Evolutionary conservation across 1,284 basidiomycete genomes (phyloP).

Genomic region (Abortiporus biennis): DNA sequence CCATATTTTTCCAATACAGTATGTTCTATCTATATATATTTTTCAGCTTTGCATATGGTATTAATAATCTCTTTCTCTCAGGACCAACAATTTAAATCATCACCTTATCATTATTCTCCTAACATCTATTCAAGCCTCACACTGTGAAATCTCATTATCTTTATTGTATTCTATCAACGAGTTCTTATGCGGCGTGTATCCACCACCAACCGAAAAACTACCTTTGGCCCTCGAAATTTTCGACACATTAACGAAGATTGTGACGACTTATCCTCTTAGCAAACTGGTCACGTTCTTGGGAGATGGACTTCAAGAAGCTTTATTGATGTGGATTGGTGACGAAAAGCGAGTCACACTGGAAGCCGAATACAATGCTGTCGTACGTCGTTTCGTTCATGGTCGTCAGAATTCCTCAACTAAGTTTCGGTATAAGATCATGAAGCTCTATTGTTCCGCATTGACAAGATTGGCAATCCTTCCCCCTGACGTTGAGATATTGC

Average conservation of each 20-base stretch:
- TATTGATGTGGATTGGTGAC: conserved; percentile 50
- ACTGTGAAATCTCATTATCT: no score
- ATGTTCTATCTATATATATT: not conserved
- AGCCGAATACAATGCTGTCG: conserved; percentile 40
- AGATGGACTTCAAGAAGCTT: conserved; percentile 32
- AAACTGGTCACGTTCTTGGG: conserved; percentile 25
- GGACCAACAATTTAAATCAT: conserved; percentile 2
- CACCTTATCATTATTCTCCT: conserved; percentile 6
- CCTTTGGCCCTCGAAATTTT: conserved; percentile 16
- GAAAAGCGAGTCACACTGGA: conserved; percentile 30
- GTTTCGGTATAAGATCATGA: conserved; percentile 29
- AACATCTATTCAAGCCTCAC: conserved; percentile 7
- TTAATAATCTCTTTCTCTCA: not conserved
- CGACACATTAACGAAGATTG: conserved; percentile 24
- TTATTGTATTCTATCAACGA: conserved; percentile 21
- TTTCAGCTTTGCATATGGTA: not conserved
- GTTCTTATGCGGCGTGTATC: conserved; percentile 30
- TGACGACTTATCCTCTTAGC: conserved; percentile 15
- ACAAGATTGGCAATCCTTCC: conserved; percentile 27
- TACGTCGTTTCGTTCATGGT: conserved; percentile 23
- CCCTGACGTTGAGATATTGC: conserved; percentile 33
- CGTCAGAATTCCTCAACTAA: conserved; percentile 3
- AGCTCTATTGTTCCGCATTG: conserved; percentile 40
- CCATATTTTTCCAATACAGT: not conserved
- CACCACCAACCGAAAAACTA: conserved; percentile 19